A percentile compares a stretch with the other conserved stretches of the same genome.
Evolutionary conservation across 352 stramenopile species (phyloP).

Genomic region (Hyphochytrium catenoides): DNA sequence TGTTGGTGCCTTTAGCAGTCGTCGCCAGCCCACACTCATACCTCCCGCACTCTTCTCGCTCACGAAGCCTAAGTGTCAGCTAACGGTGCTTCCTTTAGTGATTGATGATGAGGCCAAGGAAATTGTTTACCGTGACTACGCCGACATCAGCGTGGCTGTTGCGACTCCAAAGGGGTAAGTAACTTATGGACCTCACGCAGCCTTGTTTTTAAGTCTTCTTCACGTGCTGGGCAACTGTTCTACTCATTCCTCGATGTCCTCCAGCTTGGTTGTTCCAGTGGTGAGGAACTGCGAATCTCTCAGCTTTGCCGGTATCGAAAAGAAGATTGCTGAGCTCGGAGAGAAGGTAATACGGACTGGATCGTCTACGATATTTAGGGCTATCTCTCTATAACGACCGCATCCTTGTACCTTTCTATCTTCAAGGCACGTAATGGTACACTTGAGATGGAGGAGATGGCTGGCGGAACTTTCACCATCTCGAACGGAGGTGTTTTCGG

Average conservation of each 20-base stretch:
- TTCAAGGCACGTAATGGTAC: slow-evolving; percentile 30
- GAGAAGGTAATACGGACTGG: slow-evolving; percentile 12
- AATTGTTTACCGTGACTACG: slow-evolving; percentile 96
- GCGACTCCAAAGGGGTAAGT: slow-evolving; percentile 64
- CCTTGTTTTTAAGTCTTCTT: neutral
- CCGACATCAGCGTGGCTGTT: slow-evolving; percentile 93
- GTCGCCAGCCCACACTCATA: too few relatives aligned
- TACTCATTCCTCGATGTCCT: neutral
- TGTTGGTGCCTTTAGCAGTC: too few relatives aligned
- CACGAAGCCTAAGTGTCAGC: too few relatives aligned
- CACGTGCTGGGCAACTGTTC: slow-evolving; percentile 1
- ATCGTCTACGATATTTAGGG: neutral
- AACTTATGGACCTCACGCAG: too few relatives aligned
- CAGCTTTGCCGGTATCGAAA: slow-evolving; percentile 87
- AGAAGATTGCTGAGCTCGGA: slow-evolving; percentile 71
- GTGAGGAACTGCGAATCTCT: slow-evolving; percentile 90
- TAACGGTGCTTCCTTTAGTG: slow-evolving; percentile 21
- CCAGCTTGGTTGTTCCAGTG: slow-evolving; percentile 90
- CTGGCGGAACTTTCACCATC: slow-evolving; percentile 95
- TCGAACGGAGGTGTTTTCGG: slow-evolving; percentile 96
- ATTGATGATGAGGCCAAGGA: slow-evolving; percentile 95
- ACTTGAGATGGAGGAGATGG: slow-evolving; percentile 72
- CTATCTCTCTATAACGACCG: too few relatives aligned
- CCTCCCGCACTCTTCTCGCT: too few relatives aligned
- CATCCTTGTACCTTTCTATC: neutral